phyloP scores from a whole-genome alignment of 305 asterid genomes.

The Plantago coronopus region DNA sequence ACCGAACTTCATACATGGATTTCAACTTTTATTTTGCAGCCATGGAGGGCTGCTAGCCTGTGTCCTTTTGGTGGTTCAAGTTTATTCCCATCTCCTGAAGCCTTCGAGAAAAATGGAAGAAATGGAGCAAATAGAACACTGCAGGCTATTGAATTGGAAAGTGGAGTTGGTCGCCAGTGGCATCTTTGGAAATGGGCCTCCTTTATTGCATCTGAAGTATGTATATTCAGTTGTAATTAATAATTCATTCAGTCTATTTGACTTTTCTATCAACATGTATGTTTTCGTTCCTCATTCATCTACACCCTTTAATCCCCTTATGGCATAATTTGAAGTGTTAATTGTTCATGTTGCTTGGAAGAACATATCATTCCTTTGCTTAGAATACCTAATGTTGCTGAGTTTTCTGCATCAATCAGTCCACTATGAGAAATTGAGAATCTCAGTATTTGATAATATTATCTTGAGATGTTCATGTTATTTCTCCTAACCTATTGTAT shows the following conservation, averaged over 20 bases:
- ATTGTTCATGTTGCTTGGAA: slow-evolving; percentile 14
- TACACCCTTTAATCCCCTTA: slow-evolving; percentile 5
- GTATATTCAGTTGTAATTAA: slow-evolving; percentile 17
- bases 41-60: slow-evolving; percentile 96
- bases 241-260: slow-evolving; percentile 1
- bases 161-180: slow-evolving; percentile 86
- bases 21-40: slow-evolving; percentile 48
- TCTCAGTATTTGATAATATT: slow-evolving; percentile 2
- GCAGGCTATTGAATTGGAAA: slow-evolving; percentile 90
- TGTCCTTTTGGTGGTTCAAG: slow-evolving; percentile 71
- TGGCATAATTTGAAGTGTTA: slow-evolving; percentile 19
- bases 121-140: slow-evolving; percentile 80
- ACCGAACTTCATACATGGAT: slow-evolving; percentile 22
- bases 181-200: slow-evolving; percentile 99
- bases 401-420: neutral
- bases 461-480: slow-evolving; percentile 18
- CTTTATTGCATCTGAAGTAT: slow-evolving; percentile 95
- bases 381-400: neutral
- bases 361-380: slow-evolving; percentile 18
- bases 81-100: slow-evolving; percentile 74
- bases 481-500: slow-evolving; percentile 22
- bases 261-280: too few species aligned
- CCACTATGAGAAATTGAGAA: slow-evolving; percentile 6
- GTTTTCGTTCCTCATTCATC: too few species aligned
- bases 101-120: slow-evolving; percentile 73